Evolutionary conservation across 306 rosid species (phyloP).

Genomic region (Fragaria nilgerrensis): DNA sequence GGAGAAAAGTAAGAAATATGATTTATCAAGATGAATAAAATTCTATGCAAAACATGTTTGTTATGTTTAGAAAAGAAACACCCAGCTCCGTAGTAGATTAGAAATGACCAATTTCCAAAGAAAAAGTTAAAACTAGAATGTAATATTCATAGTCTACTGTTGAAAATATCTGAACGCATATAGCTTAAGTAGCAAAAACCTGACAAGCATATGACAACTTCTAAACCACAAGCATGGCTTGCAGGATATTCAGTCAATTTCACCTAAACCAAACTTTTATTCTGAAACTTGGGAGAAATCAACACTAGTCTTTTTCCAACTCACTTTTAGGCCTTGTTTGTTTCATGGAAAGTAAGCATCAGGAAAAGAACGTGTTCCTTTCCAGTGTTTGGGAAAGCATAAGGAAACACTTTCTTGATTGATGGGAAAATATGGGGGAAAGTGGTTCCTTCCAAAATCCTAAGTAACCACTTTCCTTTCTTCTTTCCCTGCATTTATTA

Average conservation of each 20-base stretch:
- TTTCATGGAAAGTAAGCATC: no score
- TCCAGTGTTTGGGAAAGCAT: no score
- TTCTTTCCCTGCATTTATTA: no score
- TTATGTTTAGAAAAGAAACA: neutral
- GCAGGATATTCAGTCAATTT: neutral
- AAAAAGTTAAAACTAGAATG: neutral
- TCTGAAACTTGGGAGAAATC: neutral
- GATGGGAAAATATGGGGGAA: no score
- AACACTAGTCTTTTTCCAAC: neutral
- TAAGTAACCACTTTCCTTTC: no score
- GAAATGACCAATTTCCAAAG: neutral
- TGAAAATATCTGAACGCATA: neutral
- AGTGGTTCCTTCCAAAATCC: no score
- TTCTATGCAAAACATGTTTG: neutral
- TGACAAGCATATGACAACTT: neutral
- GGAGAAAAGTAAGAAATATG: neutral
- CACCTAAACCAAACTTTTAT: neutral
- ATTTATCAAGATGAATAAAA: neutral
- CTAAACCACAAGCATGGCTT: slow-evolving; percentile 1
- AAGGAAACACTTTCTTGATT: no score
- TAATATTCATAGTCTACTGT: neutral
- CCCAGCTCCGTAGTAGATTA: neutral
- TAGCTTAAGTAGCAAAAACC: neutral
- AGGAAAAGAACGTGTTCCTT: no score
- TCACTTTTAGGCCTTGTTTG: no score